phyloP scores from a whole-genome alignment of 2,329 filamentous ascomycete genomes.

The Venturia nashicola region DNA sequence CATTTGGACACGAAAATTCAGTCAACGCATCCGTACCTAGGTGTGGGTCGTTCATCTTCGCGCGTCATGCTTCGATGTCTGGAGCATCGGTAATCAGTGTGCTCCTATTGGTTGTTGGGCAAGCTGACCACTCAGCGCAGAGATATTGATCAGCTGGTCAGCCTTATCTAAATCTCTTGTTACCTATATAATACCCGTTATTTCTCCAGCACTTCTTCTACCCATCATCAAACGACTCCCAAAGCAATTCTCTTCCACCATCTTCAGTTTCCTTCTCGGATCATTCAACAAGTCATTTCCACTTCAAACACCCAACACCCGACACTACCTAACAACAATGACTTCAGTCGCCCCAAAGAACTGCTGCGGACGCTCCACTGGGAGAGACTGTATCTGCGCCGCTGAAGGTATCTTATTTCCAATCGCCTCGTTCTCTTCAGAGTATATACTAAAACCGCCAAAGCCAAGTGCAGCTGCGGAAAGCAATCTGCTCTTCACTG shows the following conservation, averaged over 20 bases:
- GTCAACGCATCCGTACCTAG: no score
- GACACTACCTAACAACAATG: background rate
- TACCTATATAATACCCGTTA: background rate
- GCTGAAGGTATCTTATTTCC: slow-evolving; percentile 17
- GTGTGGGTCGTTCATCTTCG: background rate
- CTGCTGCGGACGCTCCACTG: slow-evolving; percentile 10
- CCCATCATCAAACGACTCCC: background rate
- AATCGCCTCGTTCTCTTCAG: slow-evolving; percentile 16
- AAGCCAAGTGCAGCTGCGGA: slow-evolving; percentile 73
- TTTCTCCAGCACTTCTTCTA: background rate
- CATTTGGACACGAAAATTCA: background rate
- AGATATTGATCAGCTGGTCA: background rate
- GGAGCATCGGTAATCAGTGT: background rate
- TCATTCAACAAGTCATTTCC: background rate
- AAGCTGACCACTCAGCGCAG: background rate
- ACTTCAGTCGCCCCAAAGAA: slow-evolving; percentile 6
- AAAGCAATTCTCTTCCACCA: background rate
- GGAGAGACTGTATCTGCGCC: slow-evolving; percentile 9
- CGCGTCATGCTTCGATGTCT: background rate
- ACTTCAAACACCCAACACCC: background rate
- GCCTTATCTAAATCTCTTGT: background rate
- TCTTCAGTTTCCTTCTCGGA: background rate
- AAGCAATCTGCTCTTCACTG: slow-evolving; percentile 78
- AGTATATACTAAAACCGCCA: slow-evolving; percentile 19
- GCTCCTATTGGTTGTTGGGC: background rate